A percentile compares a stretch with the other conserved stretches of the same genome.
Evolutionary conservation across 352 stramenopile genomes (phyloP).

Genomic region (Phytophthora rubi): DNA sequence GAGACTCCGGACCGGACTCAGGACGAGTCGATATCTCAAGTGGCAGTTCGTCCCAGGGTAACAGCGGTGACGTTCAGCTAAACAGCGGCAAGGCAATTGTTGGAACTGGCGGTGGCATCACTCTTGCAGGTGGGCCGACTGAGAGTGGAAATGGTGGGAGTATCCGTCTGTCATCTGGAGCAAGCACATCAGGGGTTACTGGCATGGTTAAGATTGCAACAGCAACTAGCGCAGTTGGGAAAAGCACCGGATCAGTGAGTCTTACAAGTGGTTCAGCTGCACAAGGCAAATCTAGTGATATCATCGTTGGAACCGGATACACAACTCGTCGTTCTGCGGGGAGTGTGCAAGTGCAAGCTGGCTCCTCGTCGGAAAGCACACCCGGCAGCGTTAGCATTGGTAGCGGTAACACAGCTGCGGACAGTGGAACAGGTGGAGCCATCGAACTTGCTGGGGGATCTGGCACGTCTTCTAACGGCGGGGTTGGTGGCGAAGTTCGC

Average conservation of each 20-base stretch:
- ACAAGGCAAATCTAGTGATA: slow-evolving; percentile 30
- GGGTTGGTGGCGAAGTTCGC: slow-evolving; percentile 46
- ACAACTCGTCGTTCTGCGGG: slow-evolving; percentile 27
- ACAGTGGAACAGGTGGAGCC: slow-evolving; percentile 37
- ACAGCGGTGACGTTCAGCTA: slow-evolving; percentile 60
- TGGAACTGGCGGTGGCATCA: slow-evolving; percentile 52
- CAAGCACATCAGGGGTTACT: slow-evolving; percentile 39
- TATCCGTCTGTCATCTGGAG: slow-evolving; percentile 45
- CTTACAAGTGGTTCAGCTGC: slow-evolving; percentile 39
- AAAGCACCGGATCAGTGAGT: slow-evolving; percentile 36
- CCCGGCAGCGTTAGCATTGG: slow-evolving; percentile 43
- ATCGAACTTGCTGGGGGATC: slow-evolving; percentile 50
- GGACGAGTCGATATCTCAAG: slow-evolving; percentile 60
- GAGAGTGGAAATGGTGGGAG: slow-evolving; percentile 43
- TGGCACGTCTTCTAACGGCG: slow-evolving; percentile 56
- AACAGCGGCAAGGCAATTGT: slow-evolving; percentile 45
- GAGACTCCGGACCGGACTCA: slow-evolving; percentile 33
- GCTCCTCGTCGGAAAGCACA: slow-evolving; percentile 35
- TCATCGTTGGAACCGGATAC: slow-evolving; percentile 39
- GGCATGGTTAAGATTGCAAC: slow-evolving; percentile 37
- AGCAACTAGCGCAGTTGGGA: slow-evolving; percentile 17
- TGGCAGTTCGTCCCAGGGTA: slow-evolving; percentile 48
- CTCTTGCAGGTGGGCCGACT: slow-evolving; percentile 54
- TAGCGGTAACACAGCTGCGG: slow-evolving; percentile 41
- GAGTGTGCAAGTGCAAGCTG: slow-evolving; percentile 38